These are phyloP conservation scores for Vairimorpha ceranae DNA, from an alignment of 371 early-diverging fungal species.

Conservation along the genomic window DNA sequence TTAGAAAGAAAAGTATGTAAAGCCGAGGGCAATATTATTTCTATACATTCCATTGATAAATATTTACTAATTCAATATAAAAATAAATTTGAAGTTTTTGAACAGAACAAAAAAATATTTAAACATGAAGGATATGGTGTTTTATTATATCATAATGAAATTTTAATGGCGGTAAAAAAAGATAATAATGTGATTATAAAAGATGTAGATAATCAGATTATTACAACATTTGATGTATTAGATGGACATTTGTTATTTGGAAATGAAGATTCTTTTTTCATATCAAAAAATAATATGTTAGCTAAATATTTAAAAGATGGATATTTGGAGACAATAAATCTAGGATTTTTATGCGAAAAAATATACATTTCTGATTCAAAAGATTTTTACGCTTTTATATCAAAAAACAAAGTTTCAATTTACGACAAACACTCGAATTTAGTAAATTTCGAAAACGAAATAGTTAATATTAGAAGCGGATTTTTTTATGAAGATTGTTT, in stretches of 20 bases:
- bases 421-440: conserved; percentile 76
- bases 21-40: conserved; percentile 21
- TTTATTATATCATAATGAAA: conserved; percentile 4
- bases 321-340: background rate
- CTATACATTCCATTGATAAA: background rate
- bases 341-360: conserved; percentile 6
- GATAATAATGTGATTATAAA: conserved; percentile 19
- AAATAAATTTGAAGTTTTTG: conserved; percentile 38
- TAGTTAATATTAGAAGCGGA: conserved; percentile 86
- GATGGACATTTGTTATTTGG: conserved; percentile 1
- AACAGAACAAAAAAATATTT: conserved; percentile 11
- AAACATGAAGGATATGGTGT: conserved; percentile 18
- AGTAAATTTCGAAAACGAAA: conserved; percentile 77
- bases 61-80: conserved; percentile 34
- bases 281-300: background rate
- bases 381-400: conserved; percentile 34
- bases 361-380: background rate
- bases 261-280: conserved; percentile 6
- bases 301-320: conserved; percentile 3
- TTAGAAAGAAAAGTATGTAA: conserved; percentile 24
- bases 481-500: conserved; percentile 83
- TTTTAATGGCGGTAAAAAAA: conserved; percentile 1
- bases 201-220: background rate
- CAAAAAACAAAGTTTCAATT: conserved; percentile 69
- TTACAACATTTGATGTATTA: background rate